Base-by-base conservation (phyloP, 441 rosid species). In the Sinapis alba region DNA sequence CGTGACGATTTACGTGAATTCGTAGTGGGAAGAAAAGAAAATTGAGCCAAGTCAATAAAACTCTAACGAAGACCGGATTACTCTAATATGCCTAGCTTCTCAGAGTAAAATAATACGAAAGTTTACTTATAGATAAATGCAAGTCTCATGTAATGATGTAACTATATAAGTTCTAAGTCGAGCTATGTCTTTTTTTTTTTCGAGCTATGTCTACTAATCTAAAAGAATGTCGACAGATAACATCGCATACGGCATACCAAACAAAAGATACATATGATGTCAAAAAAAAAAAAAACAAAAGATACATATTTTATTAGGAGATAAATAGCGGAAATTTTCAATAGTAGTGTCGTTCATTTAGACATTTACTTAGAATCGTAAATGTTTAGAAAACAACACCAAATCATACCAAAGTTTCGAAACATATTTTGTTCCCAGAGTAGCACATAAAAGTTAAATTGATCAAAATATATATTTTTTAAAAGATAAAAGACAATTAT, bases 1-100 rank as follows among this genome's bases (percentile, higher is more conserved):
- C 38, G 8, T 34, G 38, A 32, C 36, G 36, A 32, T 32, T 32
- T 34, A 7, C 38, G 9, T 34, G 38, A 34, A 34, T 9, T 34
- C 38, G 4, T 24, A 34, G 38, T 34, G 38, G 38, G 38, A 34
- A 34, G 11, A 34, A 34, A 9, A 34, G 11, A 34, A 34, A 34
- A 34, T 57, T 69, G 41, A 53, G 73, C 63, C 3, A 23, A 68
- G 5, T 54, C 53, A 13, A 61, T 61, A 9, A 13, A 61, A 15
- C 6, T 11, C 43, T 9, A 10, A 62, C 20, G 12, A 16, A 63
- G 9, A 56, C 4, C 61, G 61, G 16, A 56, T 56, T 3, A 53
- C n/a, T 21, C 60, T 23, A 12, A 28, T 54, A 54, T 11, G 28
- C 58, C 58, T 34, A 34, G 38, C 38, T 34, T 34, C 12, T 34